phyloP scores from a whole-genome alignment of 2,329 filamentous ascomycete species.

The Fusarium praegraminearum region DNA sequence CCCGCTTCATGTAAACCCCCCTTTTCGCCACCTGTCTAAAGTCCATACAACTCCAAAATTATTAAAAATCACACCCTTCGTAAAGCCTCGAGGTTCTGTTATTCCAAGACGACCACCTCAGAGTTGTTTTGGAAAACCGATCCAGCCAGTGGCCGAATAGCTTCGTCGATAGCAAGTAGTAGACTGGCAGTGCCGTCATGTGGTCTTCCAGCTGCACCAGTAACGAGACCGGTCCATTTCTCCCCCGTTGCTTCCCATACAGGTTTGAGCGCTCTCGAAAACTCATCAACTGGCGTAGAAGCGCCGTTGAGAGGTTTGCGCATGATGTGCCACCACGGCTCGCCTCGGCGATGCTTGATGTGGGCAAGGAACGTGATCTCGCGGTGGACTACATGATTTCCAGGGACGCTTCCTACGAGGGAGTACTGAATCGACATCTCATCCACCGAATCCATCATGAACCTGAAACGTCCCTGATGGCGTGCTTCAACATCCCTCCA shows the following conservation, averaged over 20 bases:
- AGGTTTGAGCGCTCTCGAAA: slow-evolving; percentile 57
- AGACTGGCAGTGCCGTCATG: slow-evolving; percentile 59
- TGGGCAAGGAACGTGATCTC: slow-evolving; percentile 65
- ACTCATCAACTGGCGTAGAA: slow-evolving; percentile 47
- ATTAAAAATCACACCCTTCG: slow-evolving; percentile 23
- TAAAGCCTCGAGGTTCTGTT: slow-evolving; percentile 11
- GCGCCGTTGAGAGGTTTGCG: slow-evolving; percentile 48
- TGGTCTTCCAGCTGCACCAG: slow-evolving; percentile 60
- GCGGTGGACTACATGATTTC: slow-evolving; percentile 48
- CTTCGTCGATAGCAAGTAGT: slow-evolving; percentile 62
- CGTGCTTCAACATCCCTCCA: slow-evolving; percentile 60
- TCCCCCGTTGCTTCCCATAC: slow-evolving; percentile 61
- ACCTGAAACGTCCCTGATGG: slow-evolving; percentile 61
- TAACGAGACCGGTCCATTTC: slow-evolving; percentile 62
- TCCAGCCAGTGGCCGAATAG: slow-evolving; percentile 53
- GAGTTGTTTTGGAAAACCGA: slow-evolving; percentile 13
- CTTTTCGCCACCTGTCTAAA: slow-evolving; percentile 41
- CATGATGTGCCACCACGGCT: slow-evolving; percentile 65
- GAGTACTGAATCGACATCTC: slow-evolving; percentile 69
- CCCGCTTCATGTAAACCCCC: slow-evolving; percentile 38
- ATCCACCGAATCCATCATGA: slow-evolving; percentile 67
- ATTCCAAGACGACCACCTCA: slow-evolving; percentile 43
- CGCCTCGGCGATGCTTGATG: slow-evolving; percentile 61
- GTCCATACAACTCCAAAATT: slow-evolving; percentile 29
- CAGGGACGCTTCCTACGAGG: slow-evolving; percentile 48